These are phyloP conservation scores for Cadophora malorum DNA, from an alignment of 2,329 filamentous ascomycete genomes.

Conservation along the genomic window DNA sequence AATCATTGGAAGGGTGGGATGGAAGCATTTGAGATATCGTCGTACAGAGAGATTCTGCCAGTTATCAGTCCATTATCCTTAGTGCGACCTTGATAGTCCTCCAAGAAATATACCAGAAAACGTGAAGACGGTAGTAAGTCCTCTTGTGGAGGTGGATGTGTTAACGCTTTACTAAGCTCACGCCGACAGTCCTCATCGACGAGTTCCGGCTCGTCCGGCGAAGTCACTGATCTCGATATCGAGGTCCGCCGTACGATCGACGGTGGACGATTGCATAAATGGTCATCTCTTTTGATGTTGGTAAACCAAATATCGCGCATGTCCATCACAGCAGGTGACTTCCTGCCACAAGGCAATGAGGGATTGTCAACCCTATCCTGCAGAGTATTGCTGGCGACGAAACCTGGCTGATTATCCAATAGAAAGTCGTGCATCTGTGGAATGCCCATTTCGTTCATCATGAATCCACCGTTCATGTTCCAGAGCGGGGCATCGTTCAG, in stretches of 20 bases:
- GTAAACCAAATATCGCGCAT: slow-evolving; percentile 10
- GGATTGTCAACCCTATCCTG: background rate
- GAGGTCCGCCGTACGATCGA: background rate
- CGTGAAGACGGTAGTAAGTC: background rate
- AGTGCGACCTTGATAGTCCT: background rate
- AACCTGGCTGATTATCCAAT: background rate
- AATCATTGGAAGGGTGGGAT: background rate
- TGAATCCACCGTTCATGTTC: background rate
- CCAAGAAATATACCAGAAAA: background rate
- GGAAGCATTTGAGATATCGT: background rate
- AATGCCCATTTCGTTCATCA: background rate
- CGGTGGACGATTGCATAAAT: background rate
- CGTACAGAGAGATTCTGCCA: background rate
- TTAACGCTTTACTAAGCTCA: background rate
- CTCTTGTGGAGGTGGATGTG: background rate
- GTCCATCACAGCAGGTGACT: background rate
- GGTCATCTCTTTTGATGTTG: background rate
- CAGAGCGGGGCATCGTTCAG: background rate
- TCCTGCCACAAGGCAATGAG: background rate
- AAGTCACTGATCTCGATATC: background rate
- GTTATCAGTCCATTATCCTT: background rate
- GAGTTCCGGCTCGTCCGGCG: background rate
- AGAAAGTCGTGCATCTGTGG: background rate
- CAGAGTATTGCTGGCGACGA: background rate
- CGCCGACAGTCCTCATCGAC: slow-evolving; percentile 4